These are phyloP conservation scores for Syncephalastrum monosporum DNA, from an alignment of 371 early-diverging fungal genomes.

Conservation along the genomic window DNA sequence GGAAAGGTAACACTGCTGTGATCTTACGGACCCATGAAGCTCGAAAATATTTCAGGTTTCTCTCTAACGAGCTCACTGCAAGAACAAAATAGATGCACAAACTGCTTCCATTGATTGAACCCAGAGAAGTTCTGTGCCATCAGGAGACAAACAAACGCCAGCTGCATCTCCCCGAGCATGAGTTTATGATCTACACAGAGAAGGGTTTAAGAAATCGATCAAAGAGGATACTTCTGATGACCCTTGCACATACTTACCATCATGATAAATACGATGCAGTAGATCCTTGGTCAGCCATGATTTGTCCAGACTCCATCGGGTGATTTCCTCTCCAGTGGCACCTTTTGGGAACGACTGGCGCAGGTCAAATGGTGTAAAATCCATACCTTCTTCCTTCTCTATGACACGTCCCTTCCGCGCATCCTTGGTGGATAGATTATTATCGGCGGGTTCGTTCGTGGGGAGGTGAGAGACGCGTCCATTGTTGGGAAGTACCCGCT, in stretches of 20 bases:
- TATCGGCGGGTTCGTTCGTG: conserved; percentile 13
- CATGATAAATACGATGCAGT: conserved; percentile 39
- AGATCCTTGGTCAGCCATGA: conserved; percentile 73
- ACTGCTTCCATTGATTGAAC: conserved; percentile 86
- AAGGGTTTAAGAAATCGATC: background rate
- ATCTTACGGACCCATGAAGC: conserved; percentile 59
- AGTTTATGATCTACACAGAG: conserved; percentile 29
- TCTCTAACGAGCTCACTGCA: conserved; percentile 60
- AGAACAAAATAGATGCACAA: conserved; percentile 71
- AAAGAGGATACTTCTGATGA: background rate
- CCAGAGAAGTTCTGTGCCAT: conserved; percentile 85
- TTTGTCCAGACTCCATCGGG: conserved; percentile 88
- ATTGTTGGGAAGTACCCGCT: conserved; percentile 61
- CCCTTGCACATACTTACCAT: conserved; percentile 31
- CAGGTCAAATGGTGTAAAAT: conserved; percentile 74
- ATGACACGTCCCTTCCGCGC: conserved; percentile 37
- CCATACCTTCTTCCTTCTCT: conserved; percentile 45
- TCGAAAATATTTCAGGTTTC: conserved; percentile 43
- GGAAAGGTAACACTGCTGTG: background rate
- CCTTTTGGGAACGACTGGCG: conserved; percentile 78
- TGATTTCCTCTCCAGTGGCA: conserved; percentile 70
- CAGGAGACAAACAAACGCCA: conserved; percentile 78
- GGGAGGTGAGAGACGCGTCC: conserved; percentile 54
- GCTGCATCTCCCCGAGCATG: conserved; percentile 80
- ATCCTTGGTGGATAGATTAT: conserved; percentile 21